A percentile compares a stretch with the other conserved stretches of the same genome.
Evolutionary conservation across 176 grass and related monocot species (phyloP).

Genomic region (Puya raimondii): DNA sequence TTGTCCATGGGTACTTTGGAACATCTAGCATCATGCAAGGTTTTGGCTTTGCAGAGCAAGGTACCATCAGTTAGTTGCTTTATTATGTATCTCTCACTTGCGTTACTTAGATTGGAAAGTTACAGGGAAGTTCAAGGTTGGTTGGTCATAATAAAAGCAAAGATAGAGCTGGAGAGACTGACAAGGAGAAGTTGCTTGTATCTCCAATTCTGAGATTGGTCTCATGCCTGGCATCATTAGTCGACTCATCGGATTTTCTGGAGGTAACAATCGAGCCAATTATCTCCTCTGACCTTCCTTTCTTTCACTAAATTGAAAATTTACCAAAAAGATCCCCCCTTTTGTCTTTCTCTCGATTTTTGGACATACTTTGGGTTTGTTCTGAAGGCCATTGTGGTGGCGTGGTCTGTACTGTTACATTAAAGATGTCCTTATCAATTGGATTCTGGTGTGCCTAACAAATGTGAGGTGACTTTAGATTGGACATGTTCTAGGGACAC

Average conservation of each 20-base stretch:
- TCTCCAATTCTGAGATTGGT: slow-evolving; percentile 76
- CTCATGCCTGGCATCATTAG: slow-evolving; percentile 71
- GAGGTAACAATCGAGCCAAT: slow-evolving; percentile 36
- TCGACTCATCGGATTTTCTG: slow-evolving; percentile 70
- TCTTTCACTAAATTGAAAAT: background rate
- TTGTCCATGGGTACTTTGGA: slow-evolving; percentile 81
- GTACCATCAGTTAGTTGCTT: slow-evolving; percentile 26
- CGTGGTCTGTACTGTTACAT: background rate
- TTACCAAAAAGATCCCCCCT: too few relatives aligned
- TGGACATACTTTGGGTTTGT: too few relatives aligned
- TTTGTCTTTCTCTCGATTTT: too few relatives aligned
- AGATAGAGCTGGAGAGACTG: slow-evolving; percentile 44
- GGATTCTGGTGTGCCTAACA: too few relatives aligned
- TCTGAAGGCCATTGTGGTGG: background rate
- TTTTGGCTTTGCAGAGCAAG: slow-evolving; percentile 48
- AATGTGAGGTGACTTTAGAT: too few relatives aligned
- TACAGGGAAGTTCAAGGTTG: slow-evolving; percentile 46
- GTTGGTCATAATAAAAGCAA: slow-evolving; percentile 29
- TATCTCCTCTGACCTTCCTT: background rate
- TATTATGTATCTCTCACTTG: slow-evolving; percentile 12
- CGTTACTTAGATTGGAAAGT: slow-evolving; percentile 9
- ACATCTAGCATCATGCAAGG: slow-evolving; percentile 72
- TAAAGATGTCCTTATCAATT: too few relatives aligned
- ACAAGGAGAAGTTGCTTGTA: slow-evolving; percentile 62
- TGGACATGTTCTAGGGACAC: too few relatives aligned